Base-by-base conservation (phyloP, 2,329 filamentous ascomycete species). In the Ophiostoma fasciatum region DNA sequence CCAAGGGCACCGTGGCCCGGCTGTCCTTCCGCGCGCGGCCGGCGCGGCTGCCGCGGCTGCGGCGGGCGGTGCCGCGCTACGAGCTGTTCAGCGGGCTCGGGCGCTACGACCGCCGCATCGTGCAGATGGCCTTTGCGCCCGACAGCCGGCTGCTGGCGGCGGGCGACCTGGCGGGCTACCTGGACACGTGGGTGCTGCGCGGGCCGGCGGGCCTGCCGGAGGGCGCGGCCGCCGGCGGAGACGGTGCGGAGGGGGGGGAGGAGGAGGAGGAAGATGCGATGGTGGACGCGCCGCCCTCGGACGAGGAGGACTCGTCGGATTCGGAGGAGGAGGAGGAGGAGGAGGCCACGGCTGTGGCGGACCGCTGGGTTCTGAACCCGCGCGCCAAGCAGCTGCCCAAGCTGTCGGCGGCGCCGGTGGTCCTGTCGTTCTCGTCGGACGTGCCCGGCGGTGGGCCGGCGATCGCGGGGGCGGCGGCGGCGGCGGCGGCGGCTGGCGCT, bases 151-250 rank as follows among this genome's bases (percentile, higher is more conserved):
- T 93, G 43, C 61, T 96, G 31, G 85, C 80, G 8, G 72, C 77
- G 21, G 77, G 79, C 32, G 88, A 94, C 53, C 58, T 94, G 35
- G 77, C 80, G 29, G 90, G 90, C 29, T 84, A 78, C 55, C 65
- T 96, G 22, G 87, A 96, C 51, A 84, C 78, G 14, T 98, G 87
- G 82, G 60, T 84, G 2, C 58, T 93, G 37, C 67, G 73, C 49
- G 68, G 68, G 26, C 55, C 68, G 41, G 62, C 69, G 46, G 66
- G 72, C 44, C 7, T 20, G 15, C 18, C 25, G 4, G 46, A 32
- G 39, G 42, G 33, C 48, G 49, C 39, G 42, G 23, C 46, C 25
- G 38, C 35, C 51, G 48, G 40, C 21, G 32, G 39, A 21, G 31
- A 40, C 5, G 23, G 28, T 32, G 48, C 39, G 25, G 31, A 42